Percentiles rank a stretch among this genome's conserved stretches.
Evolutionary conservation across 2,329 filamentous ascomycete genomes (phyloP).

Genomic region (Stromatinia cepivora): DNA sequence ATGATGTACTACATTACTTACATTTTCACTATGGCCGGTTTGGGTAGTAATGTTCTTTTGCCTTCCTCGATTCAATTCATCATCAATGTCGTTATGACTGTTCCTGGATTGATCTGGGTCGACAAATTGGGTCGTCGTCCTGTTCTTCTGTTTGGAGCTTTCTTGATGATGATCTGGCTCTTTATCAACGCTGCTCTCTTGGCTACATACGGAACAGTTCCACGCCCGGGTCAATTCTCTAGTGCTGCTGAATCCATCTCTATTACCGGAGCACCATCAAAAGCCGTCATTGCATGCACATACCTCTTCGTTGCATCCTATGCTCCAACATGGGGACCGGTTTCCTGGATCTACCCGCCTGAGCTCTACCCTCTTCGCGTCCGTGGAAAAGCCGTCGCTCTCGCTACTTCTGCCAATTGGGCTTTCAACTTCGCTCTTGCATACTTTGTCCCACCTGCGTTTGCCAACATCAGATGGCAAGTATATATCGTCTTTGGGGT

Average conservation of each 20-base stretch:
- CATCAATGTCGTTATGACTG: slow-evolving; percentile 78
- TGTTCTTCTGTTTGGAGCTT: slow-evolving; percentile 60
- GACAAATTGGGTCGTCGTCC: slow-evolving; percentile 74
- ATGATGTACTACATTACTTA: slow-evolving; percentile 61
- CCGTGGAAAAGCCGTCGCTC: slow-evolving; percentile 54
- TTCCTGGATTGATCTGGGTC: slow-evolving; percentile 73
- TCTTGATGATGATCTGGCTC: slow-evolving; percentile 44
- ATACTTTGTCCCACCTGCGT: slow-evolving; percentile 50
- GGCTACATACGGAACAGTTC: slow-evolving; percentile 45
- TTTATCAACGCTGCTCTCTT: slow-evolving; percentile 51
- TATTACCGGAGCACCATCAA: slow-evolving; percentile 51
- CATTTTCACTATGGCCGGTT: slow-evolving; percentile 70
- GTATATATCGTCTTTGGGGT: slow-evolving; percentile 54
- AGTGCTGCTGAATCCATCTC: slow-evolving; percentile 49
- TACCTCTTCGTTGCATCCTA: slow-evolving; percentile 62
- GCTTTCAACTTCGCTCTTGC: slow-evolving; percentile 52
- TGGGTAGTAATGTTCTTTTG: slow-evolving; percentile 60
- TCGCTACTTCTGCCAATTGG: slow-evolving; percentile 54
- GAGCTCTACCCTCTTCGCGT: slow-evolving; percentile 52
- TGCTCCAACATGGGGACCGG: slow-evolving; percentile 53
- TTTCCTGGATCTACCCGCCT: slow-evolving; percentile 52
- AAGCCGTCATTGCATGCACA: slow-evolving; percentile 63
- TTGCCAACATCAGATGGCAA: slow-evolving; percentile 51
- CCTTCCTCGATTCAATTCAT: slow-evolving; percentile 72
- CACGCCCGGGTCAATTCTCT: slow-evolving; percentile 42